Evolutionary conservation across 257 asterid genomes (phyloP).

Genomic region (Nicotiana paniculata): DNA sequence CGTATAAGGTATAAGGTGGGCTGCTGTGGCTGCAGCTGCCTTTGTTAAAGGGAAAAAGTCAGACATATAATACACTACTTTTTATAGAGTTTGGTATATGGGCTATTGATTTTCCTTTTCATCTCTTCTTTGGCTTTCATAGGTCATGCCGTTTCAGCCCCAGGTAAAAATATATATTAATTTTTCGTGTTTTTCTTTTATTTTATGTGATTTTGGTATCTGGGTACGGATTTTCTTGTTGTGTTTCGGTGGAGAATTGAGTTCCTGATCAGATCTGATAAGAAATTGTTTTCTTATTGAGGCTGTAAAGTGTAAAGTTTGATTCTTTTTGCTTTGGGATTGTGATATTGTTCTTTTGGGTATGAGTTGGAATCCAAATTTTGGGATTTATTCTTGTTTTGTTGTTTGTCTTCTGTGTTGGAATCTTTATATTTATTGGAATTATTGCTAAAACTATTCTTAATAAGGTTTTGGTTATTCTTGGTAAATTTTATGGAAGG

Average conservation of each 20-base stretch:
- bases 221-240: neutral
- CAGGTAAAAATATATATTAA: neutral
- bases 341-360: neutral
- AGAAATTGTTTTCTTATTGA: neutral
- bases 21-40: neutral
- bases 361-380: neutral
- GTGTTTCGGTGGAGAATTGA: neutral
- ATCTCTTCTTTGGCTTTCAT: conserved; percentile 19
- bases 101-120: neutral
- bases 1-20: neutral
- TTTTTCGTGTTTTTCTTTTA: neutral
- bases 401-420: neutral
- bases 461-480: neutral
- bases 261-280: conserved; percentile 10
- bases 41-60: neutral
- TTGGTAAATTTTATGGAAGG: neutral
- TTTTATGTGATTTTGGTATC: neutral
- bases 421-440: neutral
- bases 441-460: neutral
- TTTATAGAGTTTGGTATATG: neutral
- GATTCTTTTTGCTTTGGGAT: neutral
- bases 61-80: neutral
- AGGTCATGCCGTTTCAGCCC: conserved; percentile 31
- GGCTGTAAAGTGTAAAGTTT: neutral
- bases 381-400: neutral